These are phyloP conservation scores for Rhododendron kiyosumense DNA, from an alignment of 148 eudicot species.

Conservation along the genomic window DNA sequence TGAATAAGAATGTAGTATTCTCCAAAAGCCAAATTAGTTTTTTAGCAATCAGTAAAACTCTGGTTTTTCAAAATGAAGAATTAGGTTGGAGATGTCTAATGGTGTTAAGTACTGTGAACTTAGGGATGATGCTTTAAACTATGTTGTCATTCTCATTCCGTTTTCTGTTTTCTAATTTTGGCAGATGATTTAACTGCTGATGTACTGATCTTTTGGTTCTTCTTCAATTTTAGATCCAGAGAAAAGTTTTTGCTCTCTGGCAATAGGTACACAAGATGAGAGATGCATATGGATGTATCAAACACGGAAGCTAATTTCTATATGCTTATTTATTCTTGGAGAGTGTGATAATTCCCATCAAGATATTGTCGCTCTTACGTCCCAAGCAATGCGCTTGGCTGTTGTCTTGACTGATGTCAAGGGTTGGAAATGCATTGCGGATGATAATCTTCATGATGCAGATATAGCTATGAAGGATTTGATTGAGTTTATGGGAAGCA, in stretches of 20 bases:
- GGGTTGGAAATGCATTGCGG: slow-evolving; percentile 64
- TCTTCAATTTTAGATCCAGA: slow-evolving; percentile 47
- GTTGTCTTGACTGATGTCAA: slow-evolving; percentile 72
- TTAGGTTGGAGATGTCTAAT: neutral
- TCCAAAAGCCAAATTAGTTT: neutral
- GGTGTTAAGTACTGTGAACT: neutral
- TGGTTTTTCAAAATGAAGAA: neutral
- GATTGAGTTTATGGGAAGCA: slow-evolving; percentile 59
- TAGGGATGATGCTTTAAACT: neutral
- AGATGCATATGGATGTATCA: slow-evolving; percentile 64
- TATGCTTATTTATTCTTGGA: slow-evolving; percentile 65
- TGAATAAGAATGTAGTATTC: neutral
- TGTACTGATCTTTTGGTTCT: slow-evolving; percentile 3
- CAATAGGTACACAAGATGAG: slow-evolving; percentile 60
- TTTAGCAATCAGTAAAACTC: neutral
- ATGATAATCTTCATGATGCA: slow-evolving; percentile 44
- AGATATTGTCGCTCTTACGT: slow-evolving; percentile 49
- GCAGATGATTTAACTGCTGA: slow-evolving; percentile 2
- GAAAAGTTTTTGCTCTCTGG: slow-evolving; percentile 65
- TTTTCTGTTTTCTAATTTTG: neutral
- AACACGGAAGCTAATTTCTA: slow-evolving; percentile 59
- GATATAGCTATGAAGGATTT: slow-evolving; percentile 51
- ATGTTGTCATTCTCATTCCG: neutral
- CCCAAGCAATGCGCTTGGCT: slow-evolving; percentile 69
- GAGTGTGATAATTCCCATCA: slow-evolving; percentile 43